These are phyloP conservation scores for Nemania sp. DNA, from an alignment of 2,329 filamentous ascomycete species.

Conservation along the genomic window DNA sequence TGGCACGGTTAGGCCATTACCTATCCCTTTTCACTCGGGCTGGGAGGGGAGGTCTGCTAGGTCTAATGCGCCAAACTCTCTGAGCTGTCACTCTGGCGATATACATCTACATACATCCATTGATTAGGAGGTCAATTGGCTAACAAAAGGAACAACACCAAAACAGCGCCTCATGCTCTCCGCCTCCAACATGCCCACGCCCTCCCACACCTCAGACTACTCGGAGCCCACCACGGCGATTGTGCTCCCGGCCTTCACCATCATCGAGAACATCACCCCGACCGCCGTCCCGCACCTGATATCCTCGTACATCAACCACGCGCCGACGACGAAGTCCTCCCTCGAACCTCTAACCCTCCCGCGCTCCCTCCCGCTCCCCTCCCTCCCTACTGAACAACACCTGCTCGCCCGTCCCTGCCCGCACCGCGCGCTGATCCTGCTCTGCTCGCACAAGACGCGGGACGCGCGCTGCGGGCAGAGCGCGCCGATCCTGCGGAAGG, in stretches of 20 bases:
- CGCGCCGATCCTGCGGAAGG: conserved; percentile 86
- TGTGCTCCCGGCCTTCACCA: conserved; percentile 84
- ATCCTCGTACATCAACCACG: conserved; percentile 73
- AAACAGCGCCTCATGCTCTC: conserved; percentile 87
- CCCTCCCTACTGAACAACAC: conserved; percentile 36
- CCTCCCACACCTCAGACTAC: conserved; percentile 72
- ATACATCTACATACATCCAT: not conserved
- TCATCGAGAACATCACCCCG: conserved; percentile 87
- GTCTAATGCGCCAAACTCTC: conserved; percentile 2
- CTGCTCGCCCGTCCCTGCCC: conserved; percentile 73
- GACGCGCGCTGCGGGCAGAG: conserved; percentile 95
- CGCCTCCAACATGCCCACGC: conserved; percentile 89
- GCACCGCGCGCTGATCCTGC: conserved; percentile 86
- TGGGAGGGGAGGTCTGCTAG: not conserved
- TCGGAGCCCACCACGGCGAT: conserved; percentile 80
- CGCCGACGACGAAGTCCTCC: conserved; percentile 79
- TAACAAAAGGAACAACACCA: conserved; percentile 11
- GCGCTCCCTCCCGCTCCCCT: conserved; percentile 50
- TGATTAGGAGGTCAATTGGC: conserved; percentile 13
- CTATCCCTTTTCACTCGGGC: not conserved
- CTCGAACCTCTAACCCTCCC: conserved; percentile 59
- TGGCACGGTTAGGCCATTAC: too few relatives aligned
- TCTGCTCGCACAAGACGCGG: conserved; percentile 94
- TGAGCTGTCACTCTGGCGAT: not conserved
- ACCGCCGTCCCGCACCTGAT: conserved; percentile 78